phyloP scores from a whole-genome alignment of 2,329 filamentous ascomycete genomes.

The Botrytis squamosa region DNA sequence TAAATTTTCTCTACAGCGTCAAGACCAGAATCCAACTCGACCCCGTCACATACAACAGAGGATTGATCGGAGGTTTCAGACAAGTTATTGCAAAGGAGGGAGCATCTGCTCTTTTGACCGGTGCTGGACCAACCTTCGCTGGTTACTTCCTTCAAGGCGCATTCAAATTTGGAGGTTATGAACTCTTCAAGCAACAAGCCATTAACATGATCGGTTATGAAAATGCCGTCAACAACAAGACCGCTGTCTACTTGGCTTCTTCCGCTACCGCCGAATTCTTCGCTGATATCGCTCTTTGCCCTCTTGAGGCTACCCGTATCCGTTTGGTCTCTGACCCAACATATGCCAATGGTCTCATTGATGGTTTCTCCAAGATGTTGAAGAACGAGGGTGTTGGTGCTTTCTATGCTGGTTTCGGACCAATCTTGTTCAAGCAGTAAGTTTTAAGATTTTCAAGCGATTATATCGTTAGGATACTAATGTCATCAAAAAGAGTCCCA shows the following conservation, averaged over 20 bases:
- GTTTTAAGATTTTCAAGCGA: constrained; percentile 34
- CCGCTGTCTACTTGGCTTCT: constrained; percentile 75
- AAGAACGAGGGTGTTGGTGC: constrained; percentile 79
- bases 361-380: constrained; percentile 79
- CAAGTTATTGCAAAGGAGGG: constrained; percentile 84
- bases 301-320: constrained; percentile 89
- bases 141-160: constrained; percentile 94
- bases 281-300: constrained; percentile 81
- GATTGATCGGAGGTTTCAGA: constrained; percentile 81
- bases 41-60: constrained; percentile 83
- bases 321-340: constrained; percentile 86
- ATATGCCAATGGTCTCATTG: constrained; percentile 76
- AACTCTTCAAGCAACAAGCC: constrained; percentile 92
- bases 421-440: constrained; percentile 79
- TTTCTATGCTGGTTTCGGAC: constrained; percentile 90
- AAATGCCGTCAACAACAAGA: constrained; percentile 74
- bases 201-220: constrained; percentile 80
- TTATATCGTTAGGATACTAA: background rate
- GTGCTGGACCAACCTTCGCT: constrained; percentile 79
- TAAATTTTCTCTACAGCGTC: constrained; percentile 57
- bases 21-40: constrained; percentile 96
- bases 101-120: constrained; percentile 81
- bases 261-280: constrained; percentile 66
- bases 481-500: constrained; percentile 57
- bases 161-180: constrained; percentile 93